Evolutionary conservation across 208 protist genomes (phyloP).

Genomic region (Phytomonas sp.): DNA sequence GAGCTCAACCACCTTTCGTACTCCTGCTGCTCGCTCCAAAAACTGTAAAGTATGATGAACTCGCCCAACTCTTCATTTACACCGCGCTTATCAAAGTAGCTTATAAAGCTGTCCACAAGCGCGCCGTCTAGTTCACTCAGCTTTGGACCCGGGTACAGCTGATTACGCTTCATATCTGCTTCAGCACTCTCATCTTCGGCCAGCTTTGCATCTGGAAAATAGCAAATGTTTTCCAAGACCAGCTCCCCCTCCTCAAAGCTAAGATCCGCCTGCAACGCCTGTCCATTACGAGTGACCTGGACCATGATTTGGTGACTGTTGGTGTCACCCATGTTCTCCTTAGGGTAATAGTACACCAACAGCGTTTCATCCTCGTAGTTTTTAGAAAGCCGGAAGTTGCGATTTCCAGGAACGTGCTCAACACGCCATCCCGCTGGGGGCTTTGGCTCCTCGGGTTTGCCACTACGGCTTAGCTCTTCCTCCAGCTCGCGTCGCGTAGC

Average conservation of each 20-base stretch:
- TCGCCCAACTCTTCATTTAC: constrained; percentile 74
- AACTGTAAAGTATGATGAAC: constrained; percentile 74
- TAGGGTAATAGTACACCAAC: constrained; percentile 51
- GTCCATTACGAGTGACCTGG: constrained; percentile 40
- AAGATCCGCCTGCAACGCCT: constrained; percentile 60
- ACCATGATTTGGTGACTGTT: constrained; percentile 55
- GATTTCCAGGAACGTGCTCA: constrained; percentile 49
- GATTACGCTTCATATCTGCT: constrained; percentile 28
- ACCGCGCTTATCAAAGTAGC: constrained; percentile 74
- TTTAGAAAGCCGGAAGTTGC: constrained; percentile 55
- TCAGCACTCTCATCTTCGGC: constrained; percentile 54
- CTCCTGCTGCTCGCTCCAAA: constrained; percentile 88
- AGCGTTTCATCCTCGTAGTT: constrained; percentile 77
- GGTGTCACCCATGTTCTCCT: constrained; percentile 31
- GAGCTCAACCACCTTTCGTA: constrained; percentile 80
- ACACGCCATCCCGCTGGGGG: constrained; percentile 68
- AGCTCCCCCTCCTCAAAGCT: constrained; percentile 78
- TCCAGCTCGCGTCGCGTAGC: constrained; percentile 63
- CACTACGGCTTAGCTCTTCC: constrained; percentile 72
- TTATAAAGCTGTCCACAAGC: constrained; percentile 65
- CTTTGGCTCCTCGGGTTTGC: constrained; percentile 62
- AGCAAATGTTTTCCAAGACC: constrained; percentile 68
- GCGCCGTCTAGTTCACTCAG: constrained; percentile 70
- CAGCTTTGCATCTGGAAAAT: constrained; percentile 46
- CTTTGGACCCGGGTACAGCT: constrained; percentile 70